Evolutionary conservation across 495 filamentous ascomycete genomes (phyloP), one percentile per base, ranked within the genome.

Genomic region (Hyaloscypha hepaticicola): DNA sequence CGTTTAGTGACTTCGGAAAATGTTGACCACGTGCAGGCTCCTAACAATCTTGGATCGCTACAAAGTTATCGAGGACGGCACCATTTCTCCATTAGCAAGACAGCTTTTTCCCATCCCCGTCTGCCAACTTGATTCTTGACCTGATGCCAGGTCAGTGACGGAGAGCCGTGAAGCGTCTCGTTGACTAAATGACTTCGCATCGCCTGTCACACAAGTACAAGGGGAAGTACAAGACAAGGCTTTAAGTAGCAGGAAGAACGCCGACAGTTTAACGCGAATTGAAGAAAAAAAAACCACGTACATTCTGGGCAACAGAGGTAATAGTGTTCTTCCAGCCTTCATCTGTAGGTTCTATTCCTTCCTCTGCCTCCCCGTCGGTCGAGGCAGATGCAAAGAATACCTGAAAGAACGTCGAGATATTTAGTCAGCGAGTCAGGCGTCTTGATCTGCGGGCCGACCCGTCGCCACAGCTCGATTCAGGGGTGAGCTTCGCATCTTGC

Each of bases 391-490:
- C 16, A 24, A 1, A 5, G 7, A 1, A 5, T 53, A 5, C 25
- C 21, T 53, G 12, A 3, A 25, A 25, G 9, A 19, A 53, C 11
- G 38, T 14, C 38, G 6, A 45, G 11, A 45, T 45, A 16, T 19
- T 45, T 14, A 45, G 16, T 14, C 38, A 14, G 38, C 38, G 16
- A 45, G 4, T 45, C 38, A 4, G 9, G 11, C 1, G 7, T 31
- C 12, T 64, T 19, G 51, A 48, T 64, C 49, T 45, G 29, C 53
- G 62, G 53, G 62, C 62, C 62, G 62, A 64, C 31, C 53, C 52
- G 53, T 45, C 38, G 38, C 1, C 19, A 11, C 6, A 45, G 38
- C 38, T 45, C 12, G 22, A 64, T 59, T 33, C 12, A 38, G 12
- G 45, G 41, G 45, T 45, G 38, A 45, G 4, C 16, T 4, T 16